A percentile compares a stretch with the other conserved stretches of the same genome.
These are phyloP conservation scores for Tephrocybe sp. DNA, from an alignment of 768 basidiomycete genomes.

Conservation along the genomic window DNA sequence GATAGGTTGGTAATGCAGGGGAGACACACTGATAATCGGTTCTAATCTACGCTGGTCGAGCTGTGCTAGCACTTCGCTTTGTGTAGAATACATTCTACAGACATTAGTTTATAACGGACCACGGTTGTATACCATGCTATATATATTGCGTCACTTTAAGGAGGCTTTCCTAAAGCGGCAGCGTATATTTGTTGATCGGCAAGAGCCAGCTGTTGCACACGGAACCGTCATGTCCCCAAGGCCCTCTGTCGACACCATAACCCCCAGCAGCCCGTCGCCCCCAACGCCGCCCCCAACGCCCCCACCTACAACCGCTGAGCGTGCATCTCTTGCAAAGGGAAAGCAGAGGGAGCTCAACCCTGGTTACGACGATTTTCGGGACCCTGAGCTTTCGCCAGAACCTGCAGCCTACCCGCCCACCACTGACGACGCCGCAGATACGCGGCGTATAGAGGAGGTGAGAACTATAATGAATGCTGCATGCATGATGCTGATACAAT, in stretches of 20 bases:
- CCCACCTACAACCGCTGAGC: constrained; percentile 34
- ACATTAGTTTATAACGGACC: constrained; percentile 5
- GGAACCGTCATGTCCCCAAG: constrained; percentile 19
- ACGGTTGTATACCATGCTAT: background rate
- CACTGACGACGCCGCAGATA: constrained; percentile 66
- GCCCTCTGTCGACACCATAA: constrained; percentile 20
- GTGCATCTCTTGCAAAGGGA: constrained; percentile 32
- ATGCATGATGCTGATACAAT: constrained; percentile 9
- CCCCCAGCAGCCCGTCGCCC: constrained; percentile 28
- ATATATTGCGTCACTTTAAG: constrained; percentile 4
- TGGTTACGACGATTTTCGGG: constrained; percentile 24
- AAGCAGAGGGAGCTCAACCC: constrained; percentile 22
- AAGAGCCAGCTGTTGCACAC: background rate
- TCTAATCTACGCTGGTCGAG: too few species aligned
- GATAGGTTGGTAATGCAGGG: constrained; percentile 47
- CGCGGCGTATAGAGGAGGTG: constrained; percentile 74
- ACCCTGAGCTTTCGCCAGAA: constrained; percentile 25
- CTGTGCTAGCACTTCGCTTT: constrained; percentile 3
- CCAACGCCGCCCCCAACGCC: constrained; percentile 39
- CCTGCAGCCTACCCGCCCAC: constrained; percentile 59
- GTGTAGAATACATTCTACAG: constrained; percentile 16
- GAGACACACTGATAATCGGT: constrained; percentile 35
- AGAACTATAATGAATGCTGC: constrained; percentile 3
- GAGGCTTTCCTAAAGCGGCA: background rate
- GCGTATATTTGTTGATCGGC: background rate